Evolutionary conservation across 306 rosid species (phyloP), one percentile per base, ranked within the genome.

Genomic region (Lathyrus sativus): DNA sequence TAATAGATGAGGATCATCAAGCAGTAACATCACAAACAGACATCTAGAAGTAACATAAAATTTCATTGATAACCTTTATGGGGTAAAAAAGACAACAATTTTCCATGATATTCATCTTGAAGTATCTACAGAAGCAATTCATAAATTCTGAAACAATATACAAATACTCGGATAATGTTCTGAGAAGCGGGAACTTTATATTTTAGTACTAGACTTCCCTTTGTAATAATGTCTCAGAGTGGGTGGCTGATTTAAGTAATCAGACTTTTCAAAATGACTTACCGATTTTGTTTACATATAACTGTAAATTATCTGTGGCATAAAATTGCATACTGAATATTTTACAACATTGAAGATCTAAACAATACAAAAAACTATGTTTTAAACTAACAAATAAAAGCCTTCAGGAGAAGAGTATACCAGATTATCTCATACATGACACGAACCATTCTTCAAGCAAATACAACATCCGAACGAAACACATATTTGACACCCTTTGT

Each of bases 401-500:
- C 66, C 55, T 54, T 48, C 19, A 53, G 29, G 37, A 50, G 39
- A 83, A 67, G 62, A 65, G 50, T 58, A 66, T 57, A 73, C 77
- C 69, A 59, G 67, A 18, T 51, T 2, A 37, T 61, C 18, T 37
- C 62, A 54, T 71, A 72, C 46, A 48, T 74, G 53, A 42, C 58
- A 29, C 10, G 41, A 50, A 50, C 66, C 79, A 70, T 45, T 48
- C 71, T 44, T 90, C 89, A 90, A 69, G 91, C 79, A 81, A 90
- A 90, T 65, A 68, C 85, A 13, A 90, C 90, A 64, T 93, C 97
- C 3, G 96, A 90, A 66, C 99, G 95, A 51, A 93, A 84, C 11
- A 90, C 87, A 59, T 93, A 90, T 72, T 93, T 90, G 74, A 93
- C 73, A 66, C 96, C 91, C 80, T 85, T 93, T 0, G 78, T 76